phyloP scores from a whole-genome alignment of 768 basidiomycete genomes.

The Pholiota microspora region DNA sequence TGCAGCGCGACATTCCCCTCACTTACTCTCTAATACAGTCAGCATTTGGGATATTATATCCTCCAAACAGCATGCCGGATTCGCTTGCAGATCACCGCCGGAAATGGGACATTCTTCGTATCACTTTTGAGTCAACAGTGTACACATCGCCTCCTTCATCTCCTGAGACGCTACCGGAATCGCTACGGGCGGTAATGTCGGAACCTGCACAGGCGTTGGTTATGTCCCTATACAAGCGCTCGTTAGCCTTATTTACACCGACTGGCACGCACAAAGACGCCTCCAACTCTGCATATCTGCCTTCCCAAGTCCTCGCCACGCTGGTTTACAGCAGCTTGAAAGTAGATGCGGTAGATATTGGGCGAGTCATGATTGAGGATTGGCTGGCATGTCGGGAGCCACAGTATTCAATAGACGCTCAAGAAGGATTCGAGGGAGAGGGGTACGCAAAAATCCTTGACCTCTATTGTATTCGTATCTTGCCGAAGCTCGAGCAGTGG shows the following conservation, averaged over 20 bases:
- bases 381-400: conserved; percentile 68
- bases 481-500: conserved; percentile 78
- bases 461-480: conserved; percentile 69
- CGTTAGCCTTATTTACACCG: conserved; percentile 68
- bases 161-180: conserved; percentile 43
- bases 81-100: conserved; percentile 52
- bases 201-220: conserved; percentile 61
- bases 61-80: conserved; percentile 36
- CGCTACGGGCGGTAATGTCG: conserved; percentile 49
- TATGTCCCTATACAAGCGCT: conserved; percentile 57
- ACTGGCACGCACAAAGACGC: conserved; percentile 33
- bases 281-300: conserved; percentile 54
- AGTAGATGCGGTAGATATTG: conserved; percentile 56
- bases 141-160: conserved; percentile 56
- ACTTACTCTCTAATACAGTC: conserved; percentile 65
- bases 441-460: conserved; percentile 77
- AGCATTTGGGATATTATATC: conserved; percentile 62
- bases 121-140: conserved; percentile 76
- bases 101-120: conserved; percentile 87
- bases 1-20: conserved; percentile 67
- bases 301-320: conserved; percentile 67
- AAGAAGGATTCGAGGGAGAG: conserved; percentile 34
- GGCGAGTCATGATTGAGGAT: conserved; percentile 68
- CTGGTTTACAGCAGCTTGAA: conserved; percentile 71
- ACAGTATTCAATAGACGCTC: conserved; percentile 23